Conservation (phyloP, 352 stramenopile species). For the Poterioochromonas sp. region DNA sequence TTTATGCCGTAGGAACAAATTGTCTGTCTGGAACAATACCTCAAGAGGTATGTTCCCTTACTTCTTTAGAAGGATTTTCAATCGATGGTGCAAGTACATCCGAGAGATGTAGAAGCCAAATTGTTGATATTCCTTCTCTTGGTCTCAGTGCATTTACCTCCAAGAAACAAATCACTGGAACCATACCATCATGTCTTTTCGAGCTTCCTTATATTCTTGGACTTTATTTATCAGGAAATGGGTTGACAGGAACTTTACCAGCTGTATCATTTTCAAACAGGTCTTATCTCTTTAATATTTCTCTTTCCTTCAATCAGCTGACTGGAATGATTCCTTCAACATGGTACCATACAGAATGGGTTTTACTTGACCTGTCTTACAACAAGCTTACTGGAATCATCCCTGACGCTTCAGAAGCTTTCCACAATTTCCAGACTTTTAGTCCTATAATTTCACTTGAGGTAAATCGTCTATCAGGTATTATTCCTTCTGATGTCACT, state of each 20-base stretch:
- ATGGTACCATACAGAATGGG: neutral
- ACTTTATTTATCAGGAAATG: conserved; percentile 9
- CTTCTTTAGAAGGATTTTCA: neutral
- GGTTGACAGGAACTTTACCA: neutral
- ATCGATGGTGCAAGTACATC: neutral
- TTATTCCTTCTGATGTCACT: neutral
- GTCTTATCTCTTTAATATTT: neutral
- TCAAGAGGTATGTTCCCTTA: neutral
- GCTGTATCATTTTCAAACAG: neutral
- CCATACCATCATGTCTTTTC: conserved; percentile 12
- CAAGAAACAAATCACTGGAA: neutral
- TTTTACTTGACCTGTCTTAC: neutral
- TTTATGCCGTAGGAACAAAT: too few species aligned
- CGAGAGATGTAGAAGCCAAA: neutral
- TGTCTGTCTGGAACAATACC: neutral
- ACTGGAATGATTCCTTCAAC: neutral
- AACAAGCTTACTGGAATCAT: neutral
- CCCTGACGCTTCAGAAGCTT: neutral
- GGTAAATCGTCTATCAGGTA: conserved; percentile 15
- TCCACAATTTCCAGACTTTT: neutral
- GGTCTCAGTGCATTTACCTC: neutral
- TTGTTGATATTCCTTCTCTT: neutral
- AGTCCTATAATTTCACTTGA: neutral
- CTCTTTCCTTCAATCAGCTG: neutral
- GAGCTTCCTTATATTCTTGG: neutral